Percentiles rank a stretch among this genome's conserved stretches.
Conservation (phyloP, 495 filamentous ascomycete genomes). For the Penicillium subrubescens region DNA sequence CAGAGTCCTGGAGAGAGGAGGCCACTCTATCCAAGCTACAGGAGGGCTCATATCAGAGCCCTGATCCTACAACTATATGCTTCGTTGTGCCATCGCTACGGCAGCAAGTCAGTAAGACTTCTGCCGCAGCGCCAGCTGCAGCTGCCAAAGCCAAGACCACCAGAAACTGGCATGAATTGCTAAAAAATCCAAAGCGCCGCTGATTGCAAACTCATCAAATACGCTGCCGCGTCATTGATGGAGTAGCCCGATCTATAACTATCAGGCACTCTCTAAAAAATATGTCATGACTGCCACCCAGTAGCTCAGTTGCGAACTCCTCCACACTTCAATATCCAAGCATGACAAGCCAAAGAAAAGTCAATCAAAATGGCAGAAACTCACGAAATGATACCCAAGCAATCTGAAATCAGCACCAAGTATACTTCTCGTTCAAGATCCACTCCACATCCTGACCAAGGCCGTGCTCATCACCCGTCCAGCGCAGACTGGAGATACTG, state of each 20-base stretch:
- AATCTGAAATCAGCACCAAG: conserved; percentile 70
- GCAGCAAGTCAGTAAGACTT: conserved; percentile 35
- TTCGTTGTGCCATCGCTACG: conserved; percentile 40
- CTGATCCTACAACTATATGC: conserved; percentile 43
- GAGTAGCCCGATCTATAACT: conserved; percentile 18
- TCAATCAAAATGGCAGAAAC: conserved; percentile 8
- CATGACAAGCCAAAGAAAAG: conserved; percentile 1
- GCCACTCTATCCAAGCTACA: conserved; percentile 50
- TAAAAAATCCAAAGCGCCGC: conserved; percentile 54
- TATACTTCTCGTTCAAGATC: conserved; percentile 91
- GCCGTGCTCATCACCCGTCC: conserved; percentile 56
- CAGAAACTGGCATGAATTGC: conserved; percentile 90
- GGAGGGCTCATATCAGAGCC: conserved; percentile 41
- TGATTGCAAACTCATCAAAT: conserved; percentile 25
- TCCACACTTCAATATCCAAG: background rate
- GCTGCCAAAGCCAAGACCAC: conserved; percentile 51
- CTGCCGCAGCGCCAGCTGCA: conserved; percentile 32
- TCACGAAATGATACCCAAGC: conserved; percentile 5
- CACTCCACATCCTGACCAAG: conserved; percentile 69
- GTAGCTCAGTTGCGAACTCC: background rate
- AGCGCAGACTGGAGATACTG: conserved; percentile 65
- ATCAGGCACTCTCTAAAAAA: conserved; percentile 23
- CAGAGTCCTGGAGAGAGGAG: conserved; percentile 58
- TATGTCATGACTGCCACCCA: conserved; percentile 25
- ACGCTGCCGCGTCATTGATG: conserved; percentile 22